Base-by-base conservation (phyloP, 169 alveolate genomes). In the Miamiensis avidus region DNA sequence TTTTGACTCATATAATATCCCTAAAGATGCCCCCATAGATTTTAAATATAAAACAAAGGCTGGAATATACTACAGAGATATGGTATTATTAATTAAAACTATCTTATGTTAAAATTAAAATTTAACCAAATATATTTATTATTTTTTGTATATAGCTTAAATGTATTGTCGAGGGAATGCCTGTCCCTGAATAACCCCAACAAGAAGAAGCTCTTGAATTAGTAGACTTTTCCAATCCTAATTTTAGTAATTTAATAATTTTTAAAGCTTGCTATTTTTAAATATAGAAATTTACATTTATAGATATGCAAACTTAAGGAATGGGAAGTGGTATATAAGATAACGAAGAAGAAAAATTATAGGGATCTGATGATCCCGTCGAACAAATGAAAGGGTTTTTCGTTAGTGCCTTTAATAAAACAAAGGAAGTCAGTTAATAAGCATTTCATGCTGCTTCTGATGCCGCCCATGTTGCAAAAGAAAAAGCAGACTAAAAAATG, bases 1-100 rank as follows among this genome's bases (percentile, higher is more conserved):
- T 79, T 93, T 93, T 78, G 89, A 79, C 34, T 49, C 28, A 25
- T 79, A 79, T 79, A 79, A 64, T 49, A 64, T 79, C 26, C 84
- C 84, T 1, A 79, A 79, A 29, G 84, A 79, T 0, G 49, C 65
- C 64, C 84, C 84, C 15, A 64, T 79, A 31, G 84, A 79, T 64
- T 79, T 79, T 65, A 79, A 79, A 64, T 79, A 28, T 49, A 79
- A 79, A 27, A 79, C 84, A 28, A 79, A 79, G 64, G 84, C 84
- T 29, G 84, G 84, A 1, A 79, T 79, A n/a, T 79, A 79, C 65
- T 79, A 79, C 64, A 79, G 84, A 79, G 84, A 79, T 49, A 49
- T 79, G 84, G 84, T 79, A 79, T 34, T 49, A 34, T 49, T 0
- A 27, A 34, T 25, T 6, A 31, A n/a, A n/a, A n/a, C 4, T 49